Conservation (phyloP, 306 rosid genomes). For the Trifolium fragiferum region DNA sequence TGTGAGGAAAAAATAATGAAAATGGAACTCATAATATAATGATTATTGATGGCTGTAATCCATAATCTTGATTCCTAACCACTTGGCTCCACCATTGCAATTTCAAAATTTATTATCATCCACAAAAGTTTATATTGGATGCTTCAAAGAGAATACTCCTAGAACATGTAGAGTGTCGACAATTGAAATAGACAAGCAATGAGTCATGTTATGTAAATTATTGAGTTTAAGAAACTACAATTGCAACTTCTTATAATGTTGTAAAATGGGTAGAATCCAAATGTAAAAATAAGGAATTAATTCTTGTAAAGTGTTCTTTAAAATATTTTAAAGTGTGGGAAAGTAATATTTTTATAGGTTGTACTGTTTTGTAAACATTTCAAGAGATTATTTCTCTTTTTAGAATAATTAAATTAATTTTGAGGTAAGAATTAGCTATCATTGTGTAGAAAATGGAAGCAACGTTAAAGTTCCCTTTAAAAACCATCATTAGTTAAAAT, state of each 20-base stretch:
- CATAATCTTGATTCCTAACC: neutral
- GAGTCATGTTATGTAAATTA: neutral
- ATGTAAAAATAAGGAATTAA: too few relatives aligned
- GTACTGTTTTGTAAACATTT: too few relatives aligned
- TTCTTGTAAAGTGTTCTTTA: too few relatives aligned
- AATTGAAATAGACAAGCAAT: constrained; percentile 36
- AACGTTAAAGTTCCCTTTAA: too few relatives aligned
- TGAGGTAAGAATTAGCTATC: too few relatives aligned
- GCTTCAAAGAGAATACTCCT: neutral
- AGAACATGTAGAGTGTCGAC: neutral
- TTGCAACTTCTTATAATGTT: neutral
- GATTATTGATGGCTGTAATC: neutral
- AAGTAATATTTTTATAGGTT: too few relatives aligned
- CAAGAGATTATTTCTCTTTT: too few relatives aligned
- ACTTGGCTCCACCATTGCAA: constrained; percentile 33
- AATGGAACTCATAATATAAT: neutral
- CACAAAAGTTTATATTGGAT: constrained; percentile 4
- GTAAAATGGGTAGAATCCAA: neutral
- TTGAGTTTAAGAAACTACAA: neutral
- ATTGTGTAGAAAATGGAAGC: too few relatives aligned
- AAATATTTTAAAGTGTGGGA: too few relatives aligned
- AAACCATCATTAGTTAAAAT: too few relatives aligned
- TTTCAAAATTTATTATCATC: constrained; percentile 1
- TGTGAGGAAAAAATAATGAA: too few relatives aligned
- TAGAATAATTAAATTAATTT: too few relatives aligned